Conservation (phyloP, 768 basidiomycete genomes). For the Clavulina sp. region DNA sequence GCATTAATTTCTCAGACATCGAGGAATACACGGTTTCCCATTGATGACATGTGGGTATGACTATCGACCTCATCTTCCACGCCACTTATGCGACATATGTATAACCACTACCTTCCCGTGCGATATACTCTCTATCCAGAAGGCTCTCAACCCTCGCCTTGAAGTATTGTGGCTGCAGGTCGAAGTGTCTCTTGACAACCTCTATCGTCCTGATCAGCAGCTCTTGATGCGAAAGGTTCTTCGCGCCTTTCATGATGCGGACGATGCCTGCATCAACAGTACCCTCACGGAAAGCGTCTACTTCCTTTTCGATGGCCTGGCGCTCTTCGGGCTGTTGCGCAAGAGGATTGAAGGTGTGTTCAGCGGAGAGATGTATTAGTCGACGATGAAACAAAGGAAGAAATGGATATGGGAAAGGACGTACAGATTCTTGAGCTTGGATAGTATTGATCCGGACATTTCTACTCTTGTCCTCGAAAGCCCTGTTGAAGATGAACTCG, state of each 20-base stretch:
- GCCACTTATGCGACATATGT: no score
- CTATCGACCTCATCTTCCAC: no score
- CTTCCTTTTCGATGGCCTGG: slow-evolving; percentile 58
- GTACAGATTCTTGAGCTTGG: slow-evolving; percentile 78
- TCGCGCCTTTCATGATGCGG: slow-evolving; percentile 86
- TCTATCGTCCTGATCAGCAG: slow-evolving; percentile 72
- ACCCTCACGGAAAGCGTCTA: slow-evolving; percentile 73
- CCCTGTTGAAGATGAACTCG: slow-evolving; percentile 62
- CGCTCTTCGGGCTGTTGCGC: slow-evolving; percentile 64
- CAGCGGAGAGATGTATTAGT: background rate
- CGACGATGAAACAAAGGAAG: slow-evolving; percentile 1
- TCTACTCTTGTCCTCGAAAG: slow-evolving; percentile 59
- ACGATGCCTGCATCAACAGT: slow-evolving; percentile 91
- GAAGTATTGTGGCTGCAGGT: slow-evolving; percentile 66
- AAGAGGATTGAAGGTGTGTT: background rate
- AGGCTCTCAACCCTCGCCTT: slow-evolving; percentile 69
- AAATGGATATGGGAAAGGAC: slow-evolving; percentile 16
- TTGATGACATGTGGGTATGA: no score
- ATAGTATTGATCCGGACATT: slow-evolving; percentile 92
- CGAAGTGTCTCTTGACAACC: slow-evolving; percentile 75
- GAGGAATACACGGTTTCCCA: no score
- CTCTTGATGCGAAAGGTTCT: slow-evolving; percentile 62
- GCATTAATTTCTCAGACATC: no score
- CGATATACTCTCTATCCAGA: slow-evolving; percentile 45
- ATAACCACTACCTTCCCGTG: no score